Evolutionary conservation across 495 filamentous ascomycete genomes (phyloP).

Genomic region (Penicillium simplicissimum): DNA sequence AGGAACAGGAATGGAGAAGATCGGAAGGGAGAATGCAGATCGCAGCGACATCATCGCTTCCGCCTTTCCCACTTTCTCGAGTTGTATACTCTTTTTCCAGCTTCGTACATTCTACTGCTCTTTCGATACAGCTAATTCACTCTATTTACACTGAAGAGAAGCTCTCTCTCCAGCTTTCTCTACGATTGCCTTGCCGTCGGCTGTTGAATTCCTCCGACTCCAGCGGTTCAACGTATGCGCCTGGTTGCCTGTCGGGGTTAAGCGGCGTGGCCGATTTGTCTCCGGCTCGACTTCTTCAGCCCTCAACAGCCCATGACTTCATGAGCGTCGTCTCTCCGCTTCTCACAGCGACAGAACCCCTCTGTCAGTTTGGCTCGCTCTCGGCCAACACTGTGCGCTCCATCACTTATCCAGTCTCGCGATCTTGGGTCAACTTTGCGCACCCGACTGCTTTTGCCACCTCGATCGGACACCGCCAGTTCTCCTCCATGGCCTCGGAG

Average conservation of each 20-base stretch:
- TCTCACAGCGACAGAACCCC: conserved; percentile 13
- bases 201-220: conserved; percentile 5
- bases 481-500: conserved; percentile 46
- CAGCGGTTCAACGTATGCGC: conserved; percentile 11
- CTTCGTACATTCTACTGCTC: background rate
- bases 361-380: conserved; percentile 11
- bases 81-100: conserved; percentile 1
- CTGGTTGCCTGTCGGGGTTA: conserved; percentile 28
- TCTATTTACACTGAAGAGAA: background rate
- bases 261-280: conserved; percentile 28
- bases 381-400: conserved; percentile 4
- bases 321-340: conserved; percentile 18
- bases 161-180: background rate
- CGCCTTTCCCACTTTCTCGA: conserved; percentile 16
- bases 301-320: conserved; percentile 11
- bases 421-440: conserved; percentile 24
- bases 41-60: conserved; percentile 21
- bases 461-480: conserved; percentile 19
- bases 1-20: conserved; percentile 14
- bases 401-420: conserved; percentile 20
- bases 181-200: conserved; percentile 7
- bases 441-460: conserved; percentile 23
- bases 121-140: no score
- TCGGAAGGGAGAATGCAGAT: conserved; percentile 21
- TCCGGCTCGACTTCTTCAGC: conserved; percentile 21